Conservation (phyloP, 257 asterid species). For the Ilex asprella region DNA sequence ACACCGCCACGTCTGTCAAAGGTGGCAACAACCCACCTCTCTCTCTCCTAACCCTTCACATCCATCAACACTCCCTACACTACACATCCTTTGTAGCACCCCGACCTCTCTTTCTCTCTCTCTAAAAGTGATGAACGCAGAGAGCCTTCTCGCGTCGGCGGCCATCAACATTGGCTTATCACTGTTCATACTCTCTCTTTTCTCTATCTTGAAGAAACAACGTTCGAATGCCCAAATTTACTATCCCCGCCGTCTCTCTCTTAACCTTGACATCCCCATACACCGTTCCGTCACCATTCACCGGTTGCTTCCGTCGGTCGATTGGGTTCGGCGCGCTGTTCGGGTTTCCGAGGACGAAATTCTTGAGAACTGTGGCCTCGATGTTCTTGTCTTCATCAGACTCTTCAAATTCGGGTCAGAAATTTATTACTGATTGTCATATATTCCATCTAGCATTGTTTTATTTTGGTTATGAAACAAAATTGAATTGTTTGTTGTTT, state of each 20-base stretch:
- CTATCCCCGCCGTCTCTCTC: constrained; percentile 69
- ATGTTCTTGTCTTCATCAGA: constrained; percentile 62
- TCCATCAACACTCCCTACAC: too few relatives aligned
- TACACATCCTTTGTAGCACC: too few relatives aligned
- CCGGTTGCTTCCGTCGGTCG: constrained; percentile 60
- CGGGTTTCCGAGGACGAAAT: constrained; percentile 62
- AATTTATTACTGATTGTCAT: background rate
- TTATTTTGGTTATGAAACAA: too few relatives aligned
- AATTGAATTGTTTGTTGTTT: too few relatives aligned
- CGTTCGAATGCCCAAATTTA: constrained; percentile 62
- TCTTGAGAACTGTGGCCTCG: constrained; percentile 71
- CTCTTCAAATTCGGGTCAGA: constrained; percentile 76
- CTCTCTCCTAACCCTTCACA: too few relatives aligned
- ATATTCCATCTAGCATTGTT: too few relatives aligned
- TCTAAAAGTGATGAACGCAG: constrained; percentile 44
- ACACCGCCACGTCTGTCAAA: background rate
- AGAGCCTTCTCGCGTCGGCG: constrained; percentile 61
- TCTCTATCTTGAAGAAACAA: constrained; percentile 57
- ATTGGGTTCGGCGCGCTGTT: constrained; percentile 56
- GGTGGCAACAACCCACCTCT: too few relatives aligned
- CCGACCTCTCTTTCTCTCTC: too few relatives aligned
- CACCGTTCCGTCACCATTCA: constrained; percentile 29
- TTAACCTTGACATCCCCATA: constrained; percentile 40
- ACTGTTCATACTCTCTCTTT: constrained; percentile 52
- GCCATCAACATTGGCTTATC: constrained; percentile 74